A percentile compares a stretch with the other conserved stretches of the same genome.
Conservation (phyloP, 2,329 filamentous ascomycete species). For the Talaromyces verruculosus region DNA sequence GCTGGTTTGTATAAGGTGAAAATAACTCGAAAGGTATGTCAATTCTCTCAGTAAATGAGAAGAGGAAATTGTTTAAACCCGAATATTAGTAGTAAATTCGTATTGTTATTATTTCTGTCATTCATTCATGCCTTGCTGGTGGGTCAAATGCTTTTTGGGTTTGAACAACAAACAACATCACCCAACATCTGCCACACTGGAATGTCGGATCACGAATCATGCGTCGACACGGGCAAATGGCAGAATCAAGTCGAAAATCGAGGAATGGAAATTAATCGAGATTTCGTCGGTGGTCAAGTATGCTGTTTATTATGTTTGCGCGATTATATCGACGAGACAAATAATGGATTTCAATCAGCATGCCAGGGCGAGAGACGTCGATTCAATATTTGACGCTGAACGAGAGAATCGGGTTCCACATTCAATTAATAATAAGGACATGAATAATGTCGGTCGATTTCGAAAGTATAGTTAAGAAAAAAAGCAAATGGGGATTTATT, state of each 20-base stretch:
- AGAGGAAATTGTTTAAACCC: background rate
- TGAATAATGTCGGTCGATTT: background rate
- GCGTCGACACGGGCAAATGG: background rate
- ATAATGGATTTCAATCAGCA: background rate
- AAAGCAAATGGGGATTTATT: background rate
- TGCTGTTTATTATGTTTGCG: background rate
- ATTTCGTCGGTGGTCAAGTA: background rate
- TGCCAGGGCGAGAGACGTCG: conserved; percentile 1
- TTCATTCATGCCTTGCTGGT: conserved; percentile 11
- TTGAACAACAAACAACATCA: conserved; percentile 14
- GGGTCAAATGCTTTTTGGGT: conserved; percentile 8
- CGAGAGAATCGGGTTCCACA: background rate
- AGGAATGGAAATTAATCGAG: background rate
- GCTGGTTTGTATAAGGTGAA: background rate
- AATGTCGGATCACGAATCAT: conserved; percentile 9
- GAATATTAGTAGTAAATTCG: background rate
- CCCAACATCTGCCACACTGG: conserved; percentile 5
- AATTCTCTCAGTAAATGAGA: background rate
- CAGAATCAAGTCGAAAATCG: background rate
- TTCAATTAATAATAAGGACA: conserved; percentile 6
- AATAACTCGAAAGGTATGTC: background rate
- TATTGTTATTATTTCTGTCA: background rate
- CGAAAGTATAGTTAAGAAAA: background rate
- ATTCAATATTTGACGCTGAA: conserved; percentile 3
- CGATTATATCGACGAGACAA: background rate